These are phyloP conservation scores for Phytophthora aleatoria DNA, from an alignment of 352 stramenopile genomes.

Conservation along the genomic window DNA sequence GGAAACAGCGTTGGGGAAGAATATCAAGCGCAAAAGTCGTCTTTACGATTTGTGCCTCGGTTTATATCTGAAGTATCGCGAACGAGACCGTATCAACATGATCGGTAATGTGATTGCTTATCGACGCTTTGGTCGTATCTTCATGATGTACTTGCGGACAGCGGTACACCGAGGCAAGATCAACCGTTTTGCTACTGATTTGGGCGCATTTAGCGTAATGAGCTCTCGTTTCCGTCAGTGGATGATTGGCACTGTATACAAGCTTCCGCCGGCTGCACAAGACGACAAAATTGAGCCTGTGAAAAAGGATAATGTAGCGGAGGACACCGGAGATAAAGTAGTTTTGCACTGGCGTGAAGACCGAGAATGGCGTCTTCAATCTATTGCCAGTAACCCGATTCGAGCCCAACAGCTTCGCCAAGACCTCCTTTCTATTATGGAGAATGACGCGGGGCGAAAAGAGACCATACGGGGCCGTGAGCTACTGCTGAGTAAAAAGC, in stretches of 20 bases:
- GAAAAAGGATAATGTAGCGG: conserved; percentile 14
- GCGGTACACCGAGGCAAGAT: conserved; percentile 40
- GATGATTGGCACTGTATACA: conserved; percentile 45
- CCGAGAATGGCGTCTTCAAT: conserved; percentile 51
- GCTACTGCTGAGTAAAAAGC: conserved; percentile 37
- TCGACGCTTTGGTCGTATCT: conserved; percentile 41
- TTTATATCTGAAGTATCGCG: conserved; percentile 61
- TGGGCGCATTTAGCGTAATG: conserved; percentile 53
- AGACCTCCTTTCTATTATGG: conserved; percentile 40
- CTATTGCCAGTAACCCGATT: conserved; percentile 46
- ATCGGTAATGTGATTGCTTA: conserved; percentile 63
- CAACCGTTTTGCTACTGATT: conserved; percentile 54
- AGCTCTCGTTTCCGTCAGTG: conserved; percentile 48
- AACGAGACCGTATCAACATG: conserved; percentile 57
- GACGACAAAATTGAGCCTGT: conserved; percentile 8
- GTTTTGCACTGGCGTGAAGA: conserved; percentile 55
- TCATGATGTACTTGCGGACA: conserved; percentile 37
- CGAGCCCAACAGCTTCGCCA: conserved; percentile 36
- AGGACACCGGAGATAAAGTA: conserved; percentile 24
- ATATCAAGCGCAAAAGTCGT: conserved; percentile 64
- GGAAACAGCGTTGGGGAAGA: conserved; percentile 57
- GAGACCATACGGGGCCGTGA: conserved; percentile 46
- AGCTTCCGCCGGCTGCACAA: conserved; percentile 19
- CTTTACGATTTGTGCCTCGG: conserved; percentile 61
- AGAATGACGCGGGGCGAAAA: conserved; percentile 38